Base-by-base conservation (phyloP, 768 basidiomycete species). In the Tulasnella sp. region DNA sequence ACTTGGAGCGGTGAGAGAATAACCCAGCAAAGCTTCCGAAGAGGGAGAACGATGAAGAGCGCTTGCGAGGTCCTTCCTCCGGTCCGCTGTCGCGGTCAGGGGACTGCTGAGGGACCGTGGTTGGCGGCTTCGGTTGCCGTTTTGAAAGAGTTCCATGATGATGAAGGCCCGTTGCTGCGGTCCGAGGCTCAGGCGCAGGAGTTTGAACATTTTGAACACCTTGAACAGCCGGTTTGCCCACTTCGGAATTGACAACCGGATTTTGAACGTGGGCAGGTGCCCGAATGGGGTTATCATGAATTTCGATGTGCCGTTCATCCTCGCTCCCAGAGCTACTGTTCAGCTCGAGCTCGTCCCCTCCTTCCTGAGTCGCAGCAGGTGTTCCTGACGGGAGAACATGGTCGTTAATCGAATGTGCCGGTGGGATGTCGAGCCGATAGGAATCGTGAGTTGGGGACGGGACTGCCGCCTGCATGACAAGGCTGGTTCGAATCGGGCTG, bases 221-320 rank as follows among this genome's bases (percentile, higher is more conserved):
- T 8, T 64, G 58, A 64, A 64, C 58, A 15, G 58, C 69, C 69
- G 22, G 36, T 45, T 73, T 54, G 45, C 14, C 49, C 12, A 52
- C 39, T 37, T 42, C 73, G 19, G 52, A 3, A 37, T 31, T 58
- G 39, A 54, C 42, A n/a, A 40, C 52, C 38, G 54, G 45, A 17
- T 2, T 74, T 58, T 38, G 42, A 14, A 42, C 42, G 31, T 37
- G 58, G 7, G 25, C 36, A 64, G 38, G 45, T n/a, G 42, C 77
- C 78, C 81, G 76, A 88, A 89, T 34, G 17, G 87, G 86, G 78
- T 90, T 90, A 79, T 90, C 89, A n/a, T 87, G 85, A 5, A 89
- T 83, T 54, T 83, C 81, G 15, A 78, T 49, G 14, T 87, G 78
- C n/a, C 83, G 81, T 40, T 80, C 80, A 11, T 80, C 75, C 36